A percentile compares a stretch with the other conserved stretches of the same genome.
Evolutionary conservation across 176 grass and related monocot species (phyloP).

Genomic region (Eremochloa ophiuroides): DNA sequence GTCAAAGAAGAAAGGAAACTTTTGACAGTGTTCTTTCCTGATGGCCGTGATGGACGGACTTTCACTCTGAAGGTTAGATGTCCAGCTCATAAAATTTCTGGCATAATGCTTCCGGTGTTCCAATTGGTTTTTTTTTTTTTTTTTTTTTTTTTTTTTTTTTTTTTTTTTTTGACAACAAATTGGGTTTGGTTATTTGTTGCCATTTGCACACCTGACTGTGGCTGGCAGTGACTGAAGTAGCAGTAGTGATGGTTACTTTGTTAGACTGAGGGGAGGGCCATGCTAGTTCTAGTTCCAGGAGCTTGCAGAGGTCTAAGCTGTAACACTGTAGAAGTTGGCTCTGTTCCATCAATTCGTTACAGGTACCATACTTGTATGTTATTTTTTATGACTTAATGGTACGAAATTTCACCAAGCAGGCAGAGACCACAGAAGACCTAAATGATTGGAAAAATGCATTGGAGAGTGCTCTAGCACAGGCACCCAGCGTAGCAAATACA

Average conservation of each 20-base stretch:
- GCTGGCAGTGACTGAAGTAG: not conserved
- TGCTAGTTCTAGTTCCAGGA: not conserved
- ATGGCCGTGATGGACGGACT: slow-evolving; percentile 77
- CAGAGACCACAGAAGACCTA: slow-evolving; percentile 85
- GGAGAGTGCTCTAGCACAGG: slow-evolving; percentile 80
- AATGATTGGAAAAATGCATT: slow-evolving; percentile 94
- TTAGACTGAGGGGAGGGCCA: not conserved
- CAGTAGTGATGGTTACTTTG: not conserved
- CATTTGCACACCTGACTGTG: not conserved
- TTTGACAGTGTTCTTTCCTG: slow-evolving; percentile 86
- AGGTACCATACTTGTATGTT: not conserved
- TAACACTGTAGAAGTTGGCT: not conserved
- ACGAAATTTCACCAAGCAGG: slow-evolving; percentile 43
- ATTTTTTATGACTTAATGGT: slow-evolving; percentile 24
- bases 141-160: no score
- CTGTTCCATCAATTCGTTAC: not conserved
- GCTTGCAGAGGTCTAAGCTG: not conserved
- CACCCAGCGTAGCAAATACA: slow-evolving; percentile 58
- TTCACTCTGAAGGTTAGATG: slow-evolving; percentile 84
- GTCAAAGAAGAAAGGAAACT: slow-evolving; percentile 95
- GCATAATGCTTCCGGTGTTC: not conserved
- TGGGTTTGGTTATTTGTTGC: not conserved
- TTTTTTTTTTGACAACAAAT: no score
- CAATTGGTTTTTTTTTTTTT: no score
- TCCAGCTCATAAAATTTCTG: slow-evolving; percentile 13